Percentiles rank a stretch among this genome's conserved stretches.
Conservation (phyloP, 176 grass and related monocot genomes). For the Oropetium thomaeum region DNA sequence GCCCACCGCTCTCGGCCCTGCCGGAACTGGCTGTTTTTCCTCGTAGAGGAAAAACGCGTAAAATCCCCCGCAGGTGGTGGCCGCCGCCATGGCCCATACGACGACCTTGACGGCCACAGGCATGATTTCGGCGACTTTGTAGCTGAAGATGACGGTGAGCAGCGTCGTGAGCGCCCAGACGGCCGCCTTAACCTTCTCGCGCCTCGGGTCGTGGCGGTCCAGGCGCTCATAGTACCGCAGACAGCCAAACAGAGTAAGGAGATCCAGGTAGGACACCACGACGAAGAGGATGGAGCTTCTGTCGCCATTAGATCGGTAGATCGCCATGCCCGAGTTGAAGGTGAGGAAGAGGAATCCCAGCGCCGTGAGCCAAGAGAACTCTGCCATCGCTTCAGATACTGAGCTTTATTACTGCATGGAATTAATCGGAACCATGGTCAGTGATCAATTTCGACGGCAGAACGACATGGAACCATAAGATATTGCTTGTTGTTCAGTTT, state of each 20-base stretch:
- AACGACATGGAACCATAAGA: too few relatives aligned
- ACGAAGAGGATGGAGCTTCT: not conserved
- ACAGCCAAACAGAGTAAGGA: not conserved
- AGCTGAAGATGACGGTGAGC: constrained; percentile 5
- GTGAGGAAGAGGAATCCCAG: constrained; percentile 16
- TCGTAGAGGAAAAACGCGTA: constrained; percentile 49
- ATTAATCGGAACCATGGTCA: not conserved
- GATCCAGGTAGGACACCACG: not conserved
- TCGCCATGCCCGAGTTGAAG: constrained; percentile 32
- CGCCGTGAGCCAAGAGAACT: constrained; percentile 1
- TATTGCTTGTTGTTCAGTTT: too few relatives aligned
- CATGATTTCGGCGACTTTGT: constrained; percentile 21
- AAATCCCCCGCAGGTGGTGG: constrained; percentile 38
- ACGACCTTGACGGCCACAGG: constrained; percentile 29
- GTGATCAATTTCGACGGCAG: not conserved
- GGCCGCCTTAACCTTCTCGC: not conserved
- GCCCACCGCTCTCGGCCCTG: not conserved
- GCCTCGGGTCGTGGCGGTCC: not conserved
- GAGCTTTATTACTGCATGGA: not conserved
- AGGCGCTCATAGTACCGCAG: not conserved
- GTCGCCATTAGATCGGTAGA: constrained; percentile 4
- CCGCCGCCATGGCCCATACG: constrained; percentile 42
- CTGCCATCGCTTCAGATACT: not conserved
- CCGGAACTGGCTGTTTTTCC: not conserved
- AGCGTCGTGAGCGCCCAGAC: not conserved